A percentile compares a stretch with the other conserved stretches of the same genome.
phyloP scores from a whole-genome alignment of 192 early-diverging fungal species.

The Physocladia obscura region DNA sequence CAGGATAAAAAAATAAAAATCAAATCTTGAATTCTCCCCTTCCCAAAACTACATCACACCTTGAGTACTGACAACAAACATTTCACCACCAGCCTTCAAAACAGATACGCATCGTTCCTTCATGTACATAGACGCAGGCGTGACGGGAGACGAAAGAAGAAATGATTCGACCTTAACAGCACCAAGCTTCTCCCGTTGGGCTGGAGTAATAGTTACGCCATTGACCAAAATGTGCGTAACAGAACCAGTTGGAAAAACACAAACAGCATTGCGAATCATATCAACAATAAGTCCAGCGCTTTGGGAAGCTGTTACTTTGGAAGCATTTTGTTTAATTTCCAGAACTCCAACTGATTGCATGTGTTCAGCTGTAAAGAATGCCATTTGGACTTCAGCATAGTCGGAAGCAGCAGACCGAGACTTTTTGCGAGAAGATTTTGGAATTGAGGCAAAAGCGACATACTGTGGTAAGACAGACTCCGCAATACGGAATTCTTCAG shows the following conservation, averaged over 20 bases:
- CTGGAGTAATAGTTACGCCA: neutral
- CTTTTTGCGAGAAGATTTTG: slow-evolving; percentile 29
- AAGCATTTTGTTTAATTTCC: slow-evolving; percentile 5
- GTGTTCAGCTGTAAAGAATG: slow-evolving; percentile 23
- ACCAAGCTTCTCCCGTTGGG: slow-evolving; percentile 9
- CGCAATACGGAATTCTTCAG: slow-evolving; percentile 5
- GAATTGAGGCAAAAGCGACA: slow-evolving; percentile 19
- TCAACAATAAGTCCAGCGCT: neutral
- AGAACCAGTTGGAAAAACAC: neutral
- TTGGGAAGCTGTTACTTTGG: slow-evolving; percentile 1
- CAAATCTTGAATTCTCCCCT: too few relatives aligned
- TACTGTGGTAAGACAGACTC: neutral
- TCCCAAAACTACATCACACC: neutral
- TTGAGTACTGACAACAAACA: neutral
- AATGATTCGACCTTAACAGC: neutral
- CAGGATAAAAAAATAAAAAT: too few relatives aligned
- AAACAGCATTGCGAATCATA: slow-evolving; percentile 7
- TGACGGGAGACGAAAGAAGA: neutral
- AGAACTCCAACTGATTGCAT: neutral
- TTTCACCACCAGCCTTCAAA: neutral
- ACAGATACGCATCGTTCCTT: neutral
- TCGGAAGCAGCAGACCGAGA: slow-evolving; percentile 11
- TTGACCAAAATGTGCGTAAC: slow-evolving; percentile 5
- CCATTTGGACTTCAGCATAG: slow-evolving; percentile 13
- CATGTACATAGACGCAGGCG: neutral